These are phyloP conservation scores for Boletus rubescentipes DNA, from an alignment of 768 basidiomycete genomes.

Conservation along the genomic window DNA sequence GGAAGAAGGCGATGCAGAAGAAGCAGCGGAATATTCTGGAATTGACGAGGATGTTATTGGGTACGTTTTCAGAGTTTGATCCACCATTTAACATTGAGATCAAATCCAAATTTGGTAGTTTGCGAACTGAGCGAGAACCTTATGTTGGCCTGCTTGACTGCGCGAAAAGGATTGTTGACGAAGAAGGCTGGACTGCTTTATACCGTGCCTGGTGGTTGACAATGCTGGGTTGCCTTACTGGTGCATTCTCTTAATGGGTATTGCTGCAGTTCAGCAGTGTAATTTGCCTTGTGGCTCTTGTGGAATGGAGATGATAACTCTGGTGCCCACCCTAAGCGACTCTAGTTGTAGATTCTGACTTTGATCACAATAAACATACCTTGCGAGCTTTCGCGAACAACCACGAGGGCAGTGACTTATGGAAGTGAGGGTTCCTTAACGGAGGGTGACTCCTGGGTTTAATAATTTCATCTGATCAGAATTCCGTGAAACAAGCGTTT, in stretches of 20 bases:
- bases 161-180: constrained; percentile 69
- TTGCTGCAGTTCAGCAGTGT: neutral
- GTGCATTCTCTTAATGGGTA: constrained; percentile 40
- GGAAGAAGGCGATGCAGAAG: constrained; percentile 62
- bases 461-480: constrained; percentile 11
- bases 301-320: neutral
- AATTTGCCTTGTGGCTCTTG: neutral
- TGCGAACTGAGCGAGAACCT: constrained; percentile 77
- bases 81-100: neutral
- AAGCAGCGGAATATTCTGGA: constrained; percentile 61
- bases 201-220: constrained; percentile 90
- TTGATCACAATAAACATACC: too few species aligned
- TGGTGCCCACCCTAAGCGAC: too few species aligned
- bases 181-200: constrained; percentile 72
- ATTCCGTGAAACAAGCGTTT: constrained; percentile 8
- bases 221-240: constrained; percentile 57
- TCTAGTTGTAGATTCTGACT: too few species aligned
- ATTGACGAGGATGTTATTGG: constrained; percentile 84
- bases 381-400: too few species aligned
- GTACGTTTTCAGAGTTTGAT: constrained; percentile 37
- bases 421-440: too few species aligned
- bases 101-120: constrained; percentile 35
- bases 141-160: constrained; percentile 76
- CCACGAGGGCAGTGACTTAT: too few species aligned
- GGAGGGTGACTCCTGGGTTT: neutral